Evolutionary conservation across 1,284 basidiomycete genomes (phyloP).

Genomic region (Ceratobasidium sp.): DNA sequence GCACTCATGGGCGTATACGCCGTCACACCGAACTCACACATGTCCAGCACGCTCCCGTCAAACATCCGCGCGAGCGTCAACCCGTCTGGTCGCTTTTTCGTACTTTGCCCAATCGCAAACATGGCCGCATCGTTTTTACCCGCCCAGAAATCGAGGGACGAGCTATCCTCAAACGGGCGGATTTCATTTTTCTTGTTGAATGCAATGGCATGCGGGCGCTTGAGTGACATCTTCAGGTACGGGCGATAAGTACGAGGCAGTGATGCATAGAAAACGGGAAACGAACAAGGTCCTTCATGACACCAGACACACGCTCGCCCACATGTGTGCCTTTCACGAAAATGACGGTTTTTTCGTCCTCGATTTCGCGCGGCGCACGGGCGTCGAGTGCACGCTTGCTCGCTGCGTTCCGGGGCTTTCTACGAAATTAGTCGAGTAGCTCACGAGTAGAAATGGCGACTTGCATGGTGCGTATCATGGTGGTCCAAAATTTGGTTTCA

Average conservation of each 20-base stretch:
- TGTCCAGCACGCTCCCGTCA: constrained; percentile 88
- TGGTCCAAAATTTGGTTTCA: neutral
- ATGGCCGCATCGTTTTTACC: constrained; percentile 94
- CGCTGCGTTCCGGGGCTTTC: constrained; percentile 97
- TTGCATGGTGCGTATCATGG: constrained; percentile 41
- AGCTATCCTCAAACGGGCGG: constrained; percentile 85
- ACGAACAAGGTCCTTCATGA: constrained; percentile 89
- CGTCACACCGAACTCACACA: constrained; percentile 93
- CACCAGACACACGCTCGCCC: constrained; percentile 80
- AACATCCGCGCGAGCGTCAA: constrained; percentile 90
- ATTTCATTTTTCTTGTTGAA: constrained; percentile 96
- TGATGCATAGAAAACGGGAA: neutral
- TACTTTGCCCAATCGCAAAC: constrained; percentile 91
- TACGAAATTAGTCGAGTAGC: constrained; percentile 52
- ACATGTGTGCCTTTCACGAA: constrained; percentile 92
- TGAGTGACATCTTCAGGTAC: constrained; percentile 80
- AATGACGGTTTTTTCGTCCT: constrained; percentile 84
- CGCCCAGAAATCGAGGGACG: constrained; percentile 92
- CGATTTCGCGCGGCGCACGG: constrained; percentile 88
- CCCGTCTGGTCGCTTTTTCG: constrained; percentile 94
- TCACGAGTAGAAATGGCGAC: neutral
- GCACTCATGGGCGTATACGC: constrained; percentile 79
- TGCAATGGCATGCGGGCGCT: constrained; percentile 87
- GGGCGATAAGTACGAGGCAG: constrained; percentile 18
- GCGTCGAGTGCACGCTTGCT: constrained; percentile 94